phyloP scores from a whole-genome alignment of 2,329 filamentous ascomycete species.

The Pestalotiopsis fici region DNA sequence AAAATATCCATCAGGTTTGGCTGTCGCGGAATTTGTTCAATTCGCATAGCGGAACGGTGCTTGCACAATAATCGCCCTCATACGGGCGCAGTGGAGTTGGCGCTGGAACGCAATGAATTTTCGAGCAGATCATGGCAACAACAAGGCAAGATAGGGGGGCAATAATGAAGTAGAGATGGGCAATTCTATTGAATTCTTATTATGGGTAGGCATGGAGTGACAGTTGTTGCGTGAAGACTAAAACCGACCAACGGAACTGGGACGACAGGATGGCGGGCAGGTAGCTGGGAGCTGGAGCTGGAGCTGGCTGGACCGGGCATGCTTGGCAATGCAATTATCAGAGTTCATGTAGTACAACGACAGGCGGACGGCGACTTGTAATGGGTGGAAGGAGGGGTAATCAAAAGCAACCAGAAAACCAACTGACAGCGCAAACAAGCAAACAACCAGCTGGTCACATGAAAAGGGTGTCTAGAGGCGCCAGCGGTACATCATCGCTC shows the following conservation, averaged over 20 bases:
- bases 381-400: background rate
- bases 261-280: no score
- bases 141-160: background rate
- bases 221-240: background rate
- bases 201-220: background rate
- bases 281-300: no score
- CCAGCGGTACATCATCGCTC: no score
- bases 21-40: slow-evolving; percentile 4
- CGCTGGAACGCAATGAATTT: background rate
- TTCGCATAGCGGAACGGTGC: background rate
- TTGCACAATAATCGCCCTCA: background rate
- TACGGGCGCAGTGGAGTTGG: background rate
- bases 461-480: background rate
- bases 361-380: no score
- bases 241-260: no score
- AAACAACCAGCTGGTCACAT: background rate
- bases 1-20: background rate
- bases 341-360: no score
- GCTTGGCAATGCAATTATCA: no score
- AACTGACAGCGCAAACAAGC: background rate
- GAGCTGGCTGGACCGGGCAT: no score
- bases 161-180: background rate
- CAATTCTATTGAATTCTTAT: background rate
- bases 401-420: background rate
- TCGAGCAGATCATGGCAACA: background rate